A percentile compares a stretch with the other conserved stretches of the same genome.
These are phyloP conservation scores for Aureobasidium namibiae DNA, from an alignment of 2,329 filamentous ascomycete genomes.

Conservation along the genomic window DNA sequence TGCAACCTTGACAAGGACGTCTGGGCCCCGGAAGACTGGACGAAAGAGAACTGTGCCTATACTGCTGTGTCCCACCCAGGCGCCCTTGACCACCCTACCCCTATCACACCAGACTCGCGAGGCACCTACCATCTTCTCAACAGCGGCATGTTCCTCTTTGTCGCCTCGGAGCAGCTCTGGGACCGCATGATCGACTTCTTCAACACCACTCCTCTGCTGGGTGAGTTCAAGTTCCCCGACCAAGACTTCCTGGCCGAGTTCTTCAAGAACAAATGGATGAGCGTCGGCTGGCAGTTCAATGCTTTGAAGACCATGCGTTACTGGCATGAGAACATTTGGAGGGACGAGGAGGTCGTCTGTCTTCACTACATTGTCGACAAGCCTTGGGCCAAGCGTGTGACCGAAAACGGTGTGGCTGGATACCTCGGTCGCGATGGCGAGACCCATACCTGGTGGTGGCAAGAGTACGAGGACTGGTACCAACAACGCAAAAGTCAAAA, in stretches of 20 bases:
- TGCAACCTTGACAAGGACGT: conserved; percentile 44
- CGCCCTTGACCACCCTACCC: conserved; percentile 27
- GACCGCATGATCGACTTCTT: conserved; percentile 34
- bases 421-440: conserved; percentile 44
- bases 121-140: conserved; percentile 42
- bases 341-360: conserved; percentile 39
- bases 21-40: conserved; percentile 45
- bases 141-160: conserved; percentile 44
- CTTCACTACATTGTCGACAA: conserved; percentile 50
- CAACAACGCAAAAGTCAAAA: conserved; percentile 19
- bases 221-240: conserved; percentile 43
- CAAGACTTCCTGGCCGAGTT: conserved; percentile 47
- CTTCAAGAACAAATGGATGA: conserved; percentile 37
- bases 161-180: conserved; percentile 33
- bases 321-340: conserved; percentile 45
- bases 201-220: conserved; percentile 30
- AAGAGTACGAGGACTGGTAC: conserved; percentile 36
- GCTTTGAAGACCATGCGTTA: conserved; percentile 48
- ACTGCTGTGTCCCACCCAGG: conserved; percentile 32
- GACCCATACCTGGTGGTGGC: conserved; percentile 48
- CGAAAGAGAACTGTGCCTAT: conserved; percentile 41
- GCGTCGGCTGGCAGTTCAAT: conserved; percentile 43
- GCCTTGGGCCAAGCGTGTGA: conserved; percentile 42
- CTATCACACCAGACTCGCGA: conserved; percentile 24
- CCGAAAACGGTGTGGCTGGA: conserved; percentile 36